phyloP scores from a whole-genome alignment of 106 monocot genomes.

The Acorus calamus region DNA sequence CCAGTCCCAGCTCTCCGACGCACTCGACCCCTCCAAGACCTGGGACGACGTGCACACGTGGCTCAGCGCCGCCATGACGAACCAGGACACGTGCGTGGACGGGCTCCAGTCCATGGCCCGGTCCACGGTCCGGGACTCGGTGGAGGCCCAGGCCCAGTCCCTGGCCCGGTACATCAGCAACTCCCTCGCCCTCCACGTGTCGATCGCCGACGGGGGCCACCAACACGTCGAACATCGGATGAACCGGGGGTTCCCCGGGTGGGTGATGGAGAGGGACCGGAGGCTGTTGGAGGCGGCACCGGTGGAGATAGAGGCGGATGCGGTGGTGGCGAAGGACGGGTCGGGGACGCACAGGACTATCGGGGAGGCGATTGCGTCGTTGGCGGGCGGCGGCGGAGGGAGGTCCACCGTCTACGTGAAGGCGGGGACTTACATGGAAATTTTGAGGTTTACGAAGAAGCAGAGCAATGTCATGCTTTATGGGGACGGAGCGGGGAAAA shows the following conservation, averaged over 20 bases:
- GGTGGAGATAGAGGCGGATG: constrained; percentile 32
- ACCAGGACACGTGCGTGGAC: constrained; percentile 49
- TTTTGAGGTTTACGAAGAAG: constrained; percentile 40
- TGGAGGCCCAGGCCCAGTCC: constrained; percentile 13
- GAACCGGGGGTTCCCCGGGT: constrained; percentile 28
- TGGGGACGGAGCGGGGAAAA: constrained; percentile 73
- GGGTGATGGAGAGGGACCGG: constrained; percentile 45
- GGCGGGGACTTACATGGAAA: constrained; percentile 62
- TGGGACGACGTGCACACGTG: constrained; percentile 31
- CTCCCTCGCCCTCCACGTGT: constrained; percentile 46
- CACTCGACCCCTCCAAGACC: constrained; percentile 1
- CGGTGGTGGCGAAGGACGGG: constrained; percentile 65
- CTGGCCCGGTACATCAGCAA: constrained; percentile 41
- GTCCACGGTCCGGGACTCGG: constrained; percentile 1
- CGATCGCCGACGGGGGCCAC: neutral
- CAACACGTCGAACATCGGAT: constrained; percentile 8
- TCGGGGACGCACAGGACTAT: constrained; percentile 57
- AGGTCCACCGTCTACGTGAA: constrained; percentile 65
- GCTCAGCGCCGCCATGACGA: constrained; percentile 76
- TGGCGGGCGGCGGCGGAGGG: constrained; percentile 20
- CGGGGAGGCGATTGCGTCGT: constrained; percentile 38
- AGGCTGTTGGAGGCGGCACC: constrained; percentile 49
- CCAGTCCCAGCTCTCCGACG: constrained; percentile 34
- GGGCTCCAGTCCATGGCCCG: constrained; percentile 6
- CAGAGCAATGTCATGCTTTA: constrained; percentile 76